Percentiles rank a stretch among this genome's conserved stretches.
Conservation (phyloP, 768 basidiomycete species). For the Amanita fuliginea region DNA sequence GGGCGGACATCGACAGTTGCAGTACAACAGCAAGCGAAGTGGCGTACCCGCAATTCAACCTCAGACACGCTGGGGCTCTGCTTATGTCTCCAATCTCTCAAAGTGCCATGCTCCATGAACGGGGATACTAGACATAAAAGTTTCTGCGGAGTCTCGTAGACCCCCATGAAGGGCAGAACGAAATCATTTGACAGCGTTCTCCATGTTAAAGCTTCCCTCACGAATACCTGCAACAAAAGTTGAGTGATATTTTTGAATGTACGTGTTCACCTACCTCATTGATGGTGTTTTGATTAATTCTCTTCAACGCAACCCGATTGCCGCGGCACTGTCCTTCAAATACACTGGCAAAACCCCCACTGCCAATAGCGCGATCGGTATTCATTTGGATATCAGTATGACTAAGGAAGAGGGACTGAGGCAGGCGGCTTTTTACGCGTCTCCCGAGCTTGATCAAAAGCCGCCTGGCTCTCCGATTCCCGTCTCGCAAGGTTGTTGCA, state of each 20-base stretch:
- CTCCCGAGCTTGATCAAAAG: background rate
- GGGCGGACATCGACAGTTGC: background rate
- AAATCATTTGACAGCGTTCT: slow-evolving; percentile 1
- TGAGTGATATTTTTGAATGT: too few relatives aligned
- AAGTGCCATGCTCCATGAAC: slow-evolving; percentile 1
- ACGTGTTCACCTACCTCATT: background rate
- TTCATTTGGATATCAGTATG: background rate
- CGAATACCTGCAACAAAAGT: background rate
- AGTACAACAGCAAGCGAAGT: background rate
- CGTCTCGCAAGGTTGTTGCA: background rate
- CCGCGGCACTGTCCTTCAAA: background rate
- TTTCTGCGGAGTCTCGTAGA: background rate
- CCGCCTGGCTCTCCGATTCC: background rate
- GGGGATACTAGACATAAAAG: background rate
- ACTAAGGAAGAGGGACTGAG: background rate
- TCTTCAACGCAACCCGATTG: background rate
- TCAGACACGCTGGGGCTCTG: background rate
- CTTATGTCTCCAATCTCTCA: background rate
- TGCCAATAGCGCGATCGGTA: background rate
- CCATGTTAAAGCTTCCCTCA: background rate
- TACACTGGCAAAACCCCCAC: background rate
- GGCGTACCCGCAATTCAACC: background rate
- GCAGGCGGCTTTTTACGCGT: background rate
- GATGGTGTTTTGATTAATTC: background rate
- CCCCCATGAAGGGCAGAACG: background rate